Base-by-base conservation (phyloP, 371 early-diverging fungal genomes). In the Zychaea mexicana region DNA sequence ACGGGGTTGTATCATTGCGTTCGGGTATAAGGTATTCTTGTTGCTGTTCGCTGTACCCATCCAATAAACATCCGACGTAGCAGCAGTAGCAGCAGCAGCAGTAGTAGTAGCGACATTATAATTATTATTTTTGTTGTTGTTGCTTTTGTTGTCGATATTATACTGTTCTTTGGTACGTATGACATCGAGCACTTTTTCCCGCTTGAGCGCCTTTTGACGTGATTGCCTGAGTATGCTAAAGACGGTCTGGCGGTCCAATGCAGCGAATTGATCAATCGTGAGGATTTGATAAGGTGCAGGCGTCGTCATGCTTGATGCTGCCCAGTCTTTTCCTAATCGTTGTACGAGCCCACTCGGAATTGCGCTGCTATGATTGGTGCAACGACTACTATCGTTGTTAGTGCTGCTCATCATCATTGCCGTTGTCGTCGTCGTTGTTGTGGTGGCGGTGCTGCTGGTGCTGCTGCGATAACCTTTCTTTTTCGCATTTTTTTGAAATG, bases 241-340 rank as follows among this genome's bases (percentile, higher is more conserved):
- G 2, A 81, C 66, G 5, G 69, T 67, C 4, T 56, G 67, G 30
- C 68, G 72, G 31, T 78, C 68, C 30, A 81, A 69, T 0, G 60
- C 67, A 45, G 66, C 62, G 39, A 81, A 74, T 30, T 81, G 81
- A 10, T 75, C 70, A 2, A 78, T 62, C 0, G 76, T 65, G 17
- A 81, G 33, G 13, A 81, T 74, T 36, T 81, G 76, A 64, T 76
- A 81, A 3, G 75, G 71, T 2, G 74, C 75, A 24, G 71, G 67
- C 2, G 63, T 47, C 30, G 66, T 65, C 19, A 67, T 30, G 49
- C 75, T 73, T 2, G 68, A 66, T 13, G 64, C 57, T 9, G 69
- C 72, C 65, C 77, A 76, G 36, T 72, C 73, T 60, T 45, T 17
- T 27, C 65, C 69, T 12, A 69, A 39, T 19, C 62, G 65, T 32